Evolutionary conservation across 176 grass and related monocot species (phyloP), one percentile per base, ranked within the genome.

Genomic region (Typha latifolia): DNA sequence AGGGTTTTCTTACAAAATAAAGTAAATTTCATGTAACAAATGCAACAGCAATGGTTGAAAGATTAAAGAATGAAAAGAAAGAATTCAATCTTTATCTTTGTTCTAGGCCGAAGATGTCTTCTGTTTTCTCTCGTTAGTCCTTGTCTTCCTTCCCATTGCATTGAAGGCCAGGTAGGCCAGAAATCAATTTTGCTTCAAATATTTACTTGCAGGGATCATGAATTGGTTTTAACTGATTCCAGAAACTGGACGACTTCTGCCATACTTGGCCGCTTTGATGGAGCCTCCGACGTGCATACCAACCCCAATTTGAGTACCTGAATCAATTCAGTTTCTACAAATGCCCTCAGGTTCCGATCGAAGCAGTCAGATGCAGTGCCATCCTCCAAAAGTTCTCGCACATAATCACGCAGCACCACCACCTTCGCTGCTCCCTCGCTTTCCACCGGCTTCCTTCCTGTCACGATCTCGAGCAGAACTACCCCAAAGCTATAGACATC

Each of bases 401-500:
- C 94, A 67, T 82, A 93, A 87, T 93, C 89, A 16, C 59, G 81
- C 49, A 99, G 51, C 80, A 85, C 81, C 18, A 87, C 67, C 3
- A 74, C 74, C 74, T 71, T 75, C 29, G 69, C 69, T 37, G 43
- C 82, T 21, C 77, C 81, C 49, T 69, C 81, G 53, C 94, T 93
- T 14, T 85, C 89, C 26, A 93, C 86, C 14, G 94, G 94, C 47
- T 99, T 99, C 72, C 77, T 65, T 51, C 89, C 84, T 18, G 94
- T 99, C 66, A 99, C 89, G 50, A 87, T 90, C 73, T 99, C 94
- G 66, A 93, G 82, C 49, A 99, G 74, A 78, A 99, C 79, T 43
- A 99, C 94, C 61, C 94, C 94, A 26, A 99, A 93, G 82, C 94
- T 99, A 78, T 87, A 99, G 63, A 99, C 94, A 77, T 99, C 94